These are phyloP conservation scores for Trichoderma afroharzianum DNA, from an alignment of 2,329 filamentous ascomycete species.

Conservation along the genomic window DNA sequence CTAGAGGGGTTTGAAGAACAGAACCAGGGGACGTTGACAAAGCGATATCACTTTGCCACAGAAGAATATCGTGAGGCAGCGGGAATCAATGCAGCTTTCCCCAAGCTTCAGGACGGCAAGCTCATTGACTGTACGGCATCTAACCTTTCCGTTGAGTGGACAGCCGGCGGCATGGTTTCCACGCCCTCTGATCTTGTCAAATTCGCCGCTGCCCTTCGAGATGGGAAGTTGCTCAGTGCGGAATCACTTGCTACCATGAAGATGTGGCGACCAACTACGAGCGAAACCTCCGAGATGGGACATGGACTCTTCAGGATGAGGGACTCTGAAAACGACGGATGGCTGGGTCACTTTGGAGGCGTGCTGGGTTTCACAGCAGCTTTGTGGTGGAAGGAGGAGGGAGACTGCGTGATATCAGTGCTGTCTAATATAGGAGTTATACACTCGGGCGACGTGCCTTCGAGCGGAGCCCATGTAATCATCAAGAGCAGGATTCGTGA, in stretches of 20 bases:
- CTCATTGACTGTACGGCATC: slow-evolving; percentile 19
- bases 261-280: slow-evolving; percentile 13
- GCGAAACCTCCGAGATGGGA: slow-evolving; percentile 11
- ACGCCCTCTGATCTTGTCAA: slow-evolving; percentile 17
- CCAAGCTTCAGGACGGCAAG: neutral
- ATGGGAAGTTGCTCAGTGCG: slow-evolving; percentile 8
- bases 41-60: slow-evolving; percentile 18
- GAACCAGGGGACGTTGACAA: neutral
- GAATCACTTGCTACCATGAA: slow-evolving; percentile 15
- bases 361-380: neutral
- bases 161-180: slow-evolving; percentile 19
- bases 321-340: neutral
- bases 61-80: slow-evolving; percentile 12
- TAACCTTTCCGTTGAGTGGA: slow-evolving; percentile 19
- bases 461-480: neutral
- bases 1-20: slow-evolving; percentile 18
- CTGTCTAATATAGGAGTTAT: neutral
- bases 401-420: neutral
- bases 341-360: neutral
- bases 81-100: slow-evolving; percentile 16
- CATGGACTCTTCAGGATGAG: slow-evolving; percentile 18
- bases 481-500: neutral
- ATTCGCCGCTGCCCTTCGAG: slow-evolving; percentile 18
- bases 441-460: neutral
- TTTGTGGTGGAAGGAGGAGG: neutral